Evolutionary conservation across 2,329 filamentous ascomycete genomes (phyloP), one percentile per base, ranked within the genome.

Genomic region (Chaetomiaceae sp.): DNA sequence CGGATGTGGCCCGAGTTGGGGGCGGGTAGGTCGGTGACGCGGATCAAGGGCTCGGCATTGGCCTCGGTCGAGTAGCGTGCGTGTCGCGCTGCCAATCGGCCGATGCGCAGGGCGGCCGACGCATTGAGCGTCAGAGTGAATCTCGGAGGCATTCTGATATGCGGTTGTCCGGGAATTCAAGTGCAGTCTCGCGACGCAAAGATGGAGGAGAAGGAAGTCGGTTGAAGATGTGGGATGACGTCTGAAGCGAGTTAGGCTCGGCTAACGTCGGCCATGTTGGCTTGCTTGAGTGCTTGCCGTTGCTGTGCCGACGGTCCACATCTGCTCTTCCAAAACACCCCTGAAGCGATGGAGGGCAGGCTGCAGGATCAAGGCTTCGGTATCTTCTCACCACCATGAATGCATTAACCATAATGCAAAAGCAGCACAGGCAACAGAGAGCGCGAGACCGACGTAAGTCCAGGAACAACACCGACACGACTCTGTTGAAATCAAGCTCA

Each of bases 1-100:
- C 90, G 86, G 71, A 97, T 94, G 73, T 87, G 87, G 60, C 92
- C 94, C 17, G 83, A 83, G 65, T 86, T 82, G 0, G 90, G 85
- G 3, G 91, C 88, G 39, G 88, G 86, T 45, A 96, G 73, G 69
- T 87, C 84, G 56, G 83, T 85, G 61, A 89, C 80, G 66, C 85
- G 84, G 71, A 95, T 75, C 44, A 85, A 72, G 11, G 82, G 76
- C 40, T 70, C 72, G 5, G 69, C 49, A 33, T 68, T 54, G 15
- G 77, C 69, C 29, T 61, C 61, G 55, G 60, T 63, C 44, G 65
- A 65, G 59, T 64, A 67, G 19, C 45, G 37, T 25, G 55, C 52
- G 14, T 34, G 23, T 8, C 54, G 54, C 22, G 44, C 27, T 22
- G 53, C 42, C 42, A 57, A 39, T n/a, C 44, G 52, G 31, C 49